Evolutionary conservation across 257 asterid species (phyloP).

Genomic region (Cynanchum wilfordii): DNA sequence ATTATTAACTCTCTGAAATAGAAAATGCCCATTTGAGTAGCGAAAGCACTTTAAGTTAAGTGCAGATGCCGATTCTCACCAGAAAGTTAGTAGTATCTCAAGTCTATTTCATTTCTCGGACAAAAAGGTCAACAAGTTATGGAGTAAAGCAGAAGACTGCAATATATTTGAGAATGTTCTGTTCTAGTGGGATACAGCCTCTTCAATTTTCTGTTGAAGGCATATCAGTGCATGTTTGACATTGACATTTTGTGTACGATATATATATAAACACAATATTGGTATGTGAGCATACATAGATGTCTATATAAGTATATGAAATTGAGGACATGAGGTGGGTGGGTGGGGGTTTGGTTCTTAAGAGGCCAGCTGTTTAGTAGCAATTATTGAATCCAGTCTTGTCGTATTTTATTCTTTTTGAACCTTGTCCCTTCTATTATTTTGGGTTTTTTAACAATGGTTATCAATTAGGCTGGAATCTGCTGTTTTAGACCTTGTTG

Average conservation of each 20-base stretch:
- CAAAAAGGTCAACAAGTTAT: neutral
- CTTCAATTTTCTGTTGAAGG: neutral
- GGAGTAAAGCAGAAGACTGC: neutral
- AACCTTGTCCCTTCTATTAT: neutral
- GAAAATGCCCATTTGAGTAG: neutral
- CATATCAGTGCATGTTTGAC: neutral
- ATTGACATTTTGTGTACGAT: neutral
- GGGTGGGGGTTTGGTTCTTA: neutral
- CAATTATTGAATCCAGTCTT: neutral
- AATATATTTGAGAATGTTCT: neutral
- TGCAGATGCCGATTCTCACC: neutral
- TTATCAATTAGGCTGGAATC: slow-evolving; percentile 61
- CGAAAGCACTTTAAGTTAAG: neutral
- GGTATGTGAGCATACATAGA: neutral
- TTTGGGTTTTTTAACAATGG: neutral
- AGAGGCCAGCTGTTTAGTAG: neutral
- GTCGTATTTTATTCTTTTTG: neutral
- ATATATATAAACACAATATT: neutral
- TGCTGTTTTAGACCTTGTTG: slow-evolving; percentile 86
- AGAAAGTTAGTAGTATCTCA: neutral
- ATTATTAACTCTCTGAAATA: neutral
- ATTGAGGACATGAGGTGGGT: neutral
- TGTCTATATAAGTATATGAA: neutral
- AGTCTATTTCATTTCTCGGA: neutral
- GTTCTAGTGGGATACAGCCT: neutral